Base-by-base conservation (phyloP, 2,329 filamentous ascomycete species). In the Trichophyton verrucosum region DNA sequence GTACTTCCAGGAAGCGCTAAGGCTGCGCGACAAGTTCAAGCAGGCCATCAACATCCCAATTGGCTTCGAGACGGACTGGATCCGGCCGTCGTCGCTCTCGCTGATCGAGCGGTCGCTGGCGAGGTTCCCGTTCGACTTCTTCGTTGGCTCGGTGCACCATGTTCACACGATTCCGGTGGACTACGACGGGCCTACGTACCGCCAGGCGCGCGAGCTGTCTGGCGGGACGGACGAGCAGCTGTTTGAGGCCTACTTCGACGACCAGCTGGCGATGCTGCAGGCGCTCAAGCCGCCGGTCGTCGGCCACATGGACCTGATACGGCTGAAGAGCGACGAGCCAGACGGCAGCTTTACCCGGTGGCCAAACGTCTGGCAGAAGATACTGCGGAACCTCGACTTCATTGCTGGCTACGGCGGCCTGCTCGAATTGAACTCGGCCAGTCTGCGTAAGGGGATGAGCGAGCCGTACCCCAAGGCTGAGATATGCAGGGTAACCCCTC, bases 31-130 rank as follows among this genome's bases (percentile, higher is more conserved):
- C 2, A 82, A 81, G 65, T 96, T 96, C 75, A 79, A 82, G 4
- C 69, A 76, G 7, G 79, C 86, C 64, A 91, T 99, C 67, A 79
- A 86, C 60, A 80, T 99, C 65, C 80, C 96, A 49, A 85, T 99
- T 70, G 94, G 89, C 53, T 96, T 97, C 72, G 94, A 99, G 74
- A 83, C 84, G 60, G 94, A 99, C 72, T 99, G 89, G 85, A 94
- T 96, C 72, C 86, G 91, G 5, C 80, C 86, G 0, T 80, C 78
- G 2, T 83, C 82, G 2, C 83, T 85, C 67, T 74, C 73, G 0
- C 75, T 87, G 55, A 85, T 95, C 62, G 69, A 76, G 38, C 67
- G 73, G 9, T 80, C 89, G 2, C 76, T 86, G 22, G 70, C 78
- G 5, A 79, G 82, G 64, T 81, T 89, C 44, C 74, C 76, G 8